Evolutionary conservation across 768 basidiomycete genomes (phyloP).

Genomic region (Tricholoma bakamatsutake): DNA sequence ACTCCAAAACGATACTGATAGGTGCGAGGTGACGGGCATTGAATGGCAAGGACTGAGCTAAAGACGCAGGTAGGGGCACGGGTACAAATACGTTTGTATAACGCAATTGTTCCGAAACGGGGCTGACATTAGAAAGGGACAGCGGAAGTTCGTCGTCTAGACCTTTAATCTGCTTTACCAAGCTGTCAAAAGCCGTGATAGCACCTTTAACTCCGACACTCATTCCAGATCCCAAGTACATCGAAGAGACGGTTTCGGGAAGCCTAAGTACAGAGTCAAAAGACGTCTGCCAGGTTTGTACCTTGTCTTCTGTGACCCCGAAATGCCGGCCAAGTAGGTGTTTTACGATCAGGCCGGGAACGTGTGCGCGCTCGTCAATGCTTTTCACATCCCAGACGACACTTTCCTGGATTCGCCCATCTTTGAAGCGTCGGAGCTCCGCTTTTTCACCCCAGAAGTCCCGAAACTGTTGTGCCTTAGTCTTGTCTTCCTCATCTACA

Average conservation of each 20-base stretch:
- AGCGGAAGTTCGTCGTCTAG: slow-evolving; percentile 74
- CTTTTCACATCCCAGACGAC: slow-evolving; percentile 94
- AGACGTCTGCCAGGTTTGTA: slow-evolving; percentile 51
- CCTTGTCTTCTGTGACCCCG: slow-evolving; percentile 44
- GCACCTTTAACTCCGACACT: slow-evolving; percentile 66
- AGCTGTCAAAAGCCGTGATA: slow-evolving; percentile 68
- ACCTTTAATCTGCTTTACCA: slow-evolving; percentile 72
- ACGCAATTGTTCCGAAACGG: slow-evolving; percentile 67
- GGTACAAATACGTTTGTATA: slow-evolving; percentile 85
- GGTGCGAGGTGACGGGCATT: slow-evolving; percentile 62
- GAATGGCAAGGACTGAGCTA: slow-evolving; percentile 44
- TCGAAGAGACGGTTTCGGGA: slow-evolving; percentile 46
- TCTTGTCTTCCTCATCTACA: slow-evolving; percentile 53
- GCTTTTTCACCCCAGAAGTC: slow-evolving; percentile 90
- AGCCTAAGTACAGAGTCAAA: slow-evolving; percentile 57
- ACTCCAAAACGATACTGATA: slow-evolving; percentile 77
- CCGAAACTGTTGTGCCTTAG: slow-evolving; percentile 56
- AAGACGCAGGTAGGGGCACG: slow-evolving; percentile 54
- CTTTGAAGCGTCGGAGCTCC: slow-evolving; percentile 92
- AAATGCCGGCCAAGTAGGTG: slow-evolving; percentile 79
- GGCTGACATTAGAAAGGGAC: slow-evolving; percentile 67
- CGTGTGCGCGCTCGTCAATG: slow-evolving; percentile 71
- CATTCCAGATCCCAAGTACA: slow-evolving; percentile 34
- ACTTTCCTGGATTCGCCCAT: slow-evolving; percentile 86
- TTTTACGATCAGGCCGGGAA: slow-evolving; percentile 68